A percentile compares a stretch with the other conserved stretches of the same genome.
Conservation (phyloP, 2,329 filamentous ascomycete genomes). For the Magnaporthiopsis poae region DNA sequence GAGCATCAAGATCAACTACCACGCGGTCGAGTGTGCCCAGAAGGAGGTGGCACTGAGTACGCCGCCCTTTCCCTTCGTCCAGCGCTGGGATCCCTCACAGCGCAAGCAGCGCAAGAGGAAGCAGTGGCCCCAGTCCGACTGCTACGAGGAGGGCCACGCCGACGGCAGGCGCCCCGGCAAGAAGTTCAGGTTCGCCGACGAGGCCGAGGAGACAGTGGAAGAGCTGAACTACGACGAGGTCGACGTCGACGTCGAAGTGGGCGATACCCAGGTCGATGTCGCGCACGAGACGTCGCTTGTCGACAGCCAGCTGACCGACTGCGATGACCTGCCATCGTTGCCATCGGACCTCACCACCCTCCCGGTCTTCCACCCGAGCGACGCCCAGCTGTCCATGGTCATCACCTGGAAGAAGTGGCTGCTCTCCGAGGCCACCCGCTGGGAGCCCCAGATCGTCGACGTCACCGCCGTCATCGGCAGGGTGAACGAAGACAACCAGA, state of each 20-base stretch:
- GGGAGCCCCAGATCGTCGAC: constrained; percentile 54
- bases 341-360: constrained; percentile 48
- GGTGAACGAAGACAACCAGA: constrained; percentile 37
- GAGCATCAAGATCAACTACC: constrained; percentile 63
- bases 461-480: constrained; percentile 59
- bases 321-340: constrained; percentile 54
- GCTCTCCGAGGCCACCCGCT: constrained; percentile 51
- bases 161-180: constrained; percentile 25
- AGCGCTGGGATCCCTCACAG: constrained; percentile 78
- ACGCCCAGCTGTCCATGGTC: constrained; percentile 49
- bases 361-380: constrained; percentile 35
- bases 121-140: constrained; percentile 30
- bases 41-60: constrained; percentile 57
- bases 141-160: constrained; percentile 24
- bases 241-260: constrained; percentile 21
- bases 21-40: constrained; percentile 76
- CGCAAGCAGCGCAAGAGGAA: constrained; percentile 35
- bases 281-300: background rate
- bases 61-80: constrained; percentile 81
- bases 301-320: constrained; percentile 35
- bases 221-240: constrained; percentile 33
- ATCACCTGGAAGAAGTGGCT: constrained; percentile 59
- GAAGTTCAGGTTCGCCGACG: constrained; percentile 27
- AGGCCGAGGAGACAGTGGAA: constrained; percentile 24
- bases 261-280: constrained; percentile 1